Conservation (phyloP, 495 filamentous ascomycete species). For the Beverwykella pulmonaria region DNA sequence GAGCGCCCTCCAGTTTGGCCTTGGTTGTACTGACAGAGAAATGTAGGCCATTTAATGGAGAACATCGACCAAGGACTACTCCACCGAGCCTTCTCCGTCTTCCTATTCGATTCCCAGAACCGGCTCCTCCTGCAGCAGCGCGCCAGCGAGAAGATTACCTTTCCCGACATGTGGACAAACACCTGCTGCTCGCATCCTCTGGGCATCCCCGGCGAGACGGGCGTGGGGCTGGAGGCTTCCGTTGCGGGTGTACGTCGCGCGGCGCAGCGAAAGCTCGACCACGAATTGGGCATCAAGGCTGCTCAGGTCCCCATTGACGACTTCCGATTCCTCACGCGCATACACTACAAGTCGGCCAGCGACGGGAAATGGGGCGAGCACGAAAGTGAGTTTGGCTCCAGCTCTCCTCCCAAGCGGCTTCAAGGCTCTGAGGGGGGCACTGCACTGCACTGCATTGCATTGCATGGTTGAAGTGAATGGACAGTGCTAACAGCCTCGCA, state of each 20-base stretch:
- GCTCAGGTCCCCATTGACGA: constrained; percentile 88
- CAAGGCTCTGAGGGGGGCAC: neutral
- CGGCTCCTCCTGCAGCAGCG: constrained; percentile 93
- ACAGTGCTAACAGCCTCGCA: constrained; percentile 43
- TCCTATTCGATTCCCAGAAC: constrained; percentile 89
- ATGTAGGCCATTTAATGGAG: constrained; percentile 90
- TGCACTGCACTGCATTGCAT: neutral
- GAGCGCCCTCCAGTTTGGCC: constrained; percentile 8
- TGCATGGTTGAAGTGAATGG: neutral
- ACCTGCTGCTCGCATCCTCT: constrained; percentile 99
- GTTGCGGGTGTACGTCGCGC: constrained; percentile 85
- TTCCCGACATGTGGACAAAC: constrained; percentile 99
- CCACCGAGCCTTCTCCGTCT: constrained; percentile 96
- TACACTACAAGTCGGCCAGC: constrained; percentile 97
- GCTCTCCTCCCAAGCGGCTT: neutral
- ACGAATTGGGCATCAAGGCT: constrained; percentile 90
- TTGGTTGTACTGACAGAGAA: constrained; percentile 6
- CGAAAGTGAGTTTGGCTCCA: constrained; percentile 68
- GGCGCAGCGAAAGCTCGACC: constrained; percentile 87
- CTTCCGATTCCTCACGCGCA: constrained; percentile 92
- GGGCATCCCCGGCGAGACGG: constrained; percentile 87
- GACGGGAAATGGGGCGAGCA: constrained; percentile 99
- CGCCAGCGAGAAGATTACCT: constrained; percentile 97
- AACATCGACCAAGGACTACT: constrained; percentile 95
- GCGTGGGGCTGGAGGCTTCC: constrained; percentile 76